Conservation (phyloP, 2,329 filamentous ascomycete genomes). For the Parastagonospora avenae region DNA sequence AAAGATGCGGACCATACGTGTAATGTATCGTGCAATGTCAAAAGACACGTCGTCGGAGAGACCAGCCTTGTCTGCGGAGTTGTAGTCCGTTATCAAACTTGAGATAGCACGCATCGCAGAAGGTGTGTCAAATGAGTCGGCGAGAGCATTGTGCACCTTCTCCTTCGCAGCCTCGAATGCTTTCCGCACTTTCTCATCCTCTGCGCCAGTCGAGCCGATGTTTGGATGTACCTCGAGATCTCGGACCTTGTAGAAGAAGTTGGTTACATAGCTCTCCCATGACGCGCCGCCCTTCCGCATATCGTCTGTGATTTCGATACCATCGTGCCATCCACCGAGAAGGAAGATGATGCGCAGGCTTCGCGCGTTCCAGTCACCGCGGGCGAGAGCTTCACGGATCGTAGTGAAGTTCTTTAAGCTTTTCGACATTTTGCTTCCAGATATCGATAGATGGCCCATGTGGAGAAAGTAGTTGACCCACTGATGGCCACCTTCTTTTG, state of each 20-base stretch:
- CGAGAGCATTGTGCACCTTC: constrained; percentile 68
- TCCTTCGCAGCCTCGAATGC: constrained; percentile 61
- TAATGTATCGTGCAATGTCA: constrained; percentile 75
- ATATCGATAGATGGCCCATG: constrained; percentile 90
- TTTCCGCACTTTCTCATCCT: constrained; percentile 51
- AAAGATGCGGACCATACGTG: constrained; percentile 81
- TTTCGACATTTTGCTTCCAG: constrained; percentile 95
- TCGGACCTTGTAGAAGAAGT: constrained; percentile 66
- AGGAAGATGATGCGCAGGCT: constrained; percentile 85
- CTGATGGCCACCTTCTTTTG: constrained; percentile 55
- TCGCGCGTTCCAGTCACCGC: constrained; percentile 75
- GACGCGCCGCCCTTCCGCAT: constrained; percentile 74
- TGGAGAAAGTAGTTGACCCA: constrained; percentile 98
- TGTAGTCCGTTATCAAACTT: constrained; percentile 78
- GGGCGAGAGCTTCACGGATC: constrained; percentile 77
- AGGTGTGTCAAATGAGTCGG: constrained; percentile 88
- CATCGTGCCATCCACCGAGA: constrained; percentile 86
- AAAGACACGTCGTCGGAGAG: constrained; percentile 56
- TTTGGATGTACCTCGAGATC: constrained; percentile 52
- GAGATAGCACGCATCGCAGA: constrained; percentile 78
- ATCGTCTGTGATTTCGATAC: constrained; percentile 86
- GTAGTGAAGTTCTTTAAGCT: constrained; percentile 95
- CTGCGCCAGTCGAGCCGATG: constrained; percentile 32
- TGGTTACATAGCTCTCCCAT: constrained; percentile 82
- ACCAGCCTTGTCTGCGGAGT: constrained; percentile 54